Evolutionary conservation across 2,329 filamentous ascomycete genomes (phyloP).

Genomic region (Ilyonectria sp.): DNA sequence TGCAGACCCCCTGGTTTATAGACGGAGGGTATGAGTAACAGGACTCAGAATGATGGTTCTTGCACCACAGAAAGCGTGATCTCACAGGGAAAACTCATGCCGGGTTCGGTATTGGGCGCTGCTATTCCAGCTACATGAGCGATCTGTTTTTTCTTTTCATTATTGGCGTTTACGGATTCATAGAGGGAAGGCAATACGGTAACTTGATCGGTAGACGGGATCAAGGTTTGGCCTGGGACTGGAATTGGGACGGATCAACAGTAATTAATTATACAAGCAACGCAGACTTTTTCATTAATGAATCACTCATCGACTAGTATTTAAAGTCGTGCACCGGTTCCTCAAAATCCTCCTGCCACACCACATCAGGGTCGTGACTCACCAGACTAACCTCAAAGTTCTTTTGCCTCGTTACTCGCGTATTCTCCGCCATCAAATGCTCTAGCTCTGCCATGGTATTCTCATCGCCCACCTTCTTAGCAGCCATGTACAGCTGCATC

Average conservation of each 20-base stretch:
- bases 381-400: slow-evolving; percentile 45
- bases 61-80: background rate
- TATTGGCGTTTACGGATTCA: slow-evolving; percentile 38
- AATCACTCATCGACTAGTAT: background rate
- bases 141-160: slow-evolving; percentile 15
- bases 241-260: background rate
- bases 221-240: slow-evolving; percentile 1
- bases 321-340: background rate
- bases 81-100: background rate
- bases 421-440: slow-evolving; percentile 41
- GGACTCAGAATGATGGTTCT: background rate
- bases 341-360: slow-evolving; percentile 39
- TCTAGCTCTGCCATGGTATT: slow-evolving; percentile 44
- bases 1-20: background rate
- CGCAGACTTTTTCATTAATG: background rate
- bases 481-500: slow-evolving; percentile 46
- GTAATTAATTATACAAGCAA: background rate
- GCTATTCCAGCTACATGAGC: background rate
- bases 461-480: slow-evolving; percentile 43
- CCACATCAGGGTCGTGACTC: slow-evolving; percentile 40
- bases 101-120: background rate
- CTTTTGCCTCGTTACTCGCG: slow-evolving; percentile 35
- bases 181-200: slow-evolving; percentile 34
- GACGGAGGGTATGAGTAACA: background rate
- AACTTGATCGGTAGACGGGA: slow-evolving; percentile 22